These are phyloP conservation scores for Blastomyces percursus DNA, from an alignment of 2,329 filamentous ascomycete genomes.

Conservation along the genomic window DNA sequence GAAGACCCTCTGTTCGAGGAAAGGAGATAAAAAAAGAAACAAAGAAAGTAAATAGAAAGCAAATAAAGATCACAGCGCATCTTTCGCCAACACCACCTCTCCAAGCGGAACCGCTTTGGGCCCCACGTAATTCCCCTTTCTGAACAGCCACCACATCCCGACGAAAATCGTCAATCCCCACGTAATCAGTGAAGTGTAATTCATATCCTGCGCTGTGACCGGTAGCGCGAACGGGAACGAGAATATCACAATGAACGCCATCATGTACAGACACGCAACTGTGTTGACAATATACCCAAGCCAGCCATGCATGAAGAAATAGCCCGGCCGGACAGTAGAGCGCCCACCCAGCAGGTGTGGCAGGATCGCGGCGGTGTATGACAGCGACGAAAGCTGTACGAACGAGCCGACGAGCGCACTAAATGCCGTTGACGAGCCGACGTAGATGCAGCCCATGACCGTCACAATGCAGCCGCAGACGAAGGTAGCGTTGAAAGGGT, in stretches of 20 bases:
- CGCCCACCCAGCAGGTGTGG: slow-evolving; percentile 43
- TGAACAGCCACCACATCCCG: slow-evolving; percentile 35
- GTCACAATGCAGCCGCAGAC: slow-evolving; percentile 44
- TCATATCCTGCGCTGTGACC: slow-evolving; percentile 40
- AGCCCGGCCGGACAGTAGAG: slow-evolving; percentile 40
- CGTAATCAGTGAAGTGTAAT: slow-evolving; percentile 44
- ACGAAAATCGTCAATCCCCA: slow-evolving; percentile 43
- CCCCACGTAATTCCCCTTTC: slow-evolving; percentile 26
- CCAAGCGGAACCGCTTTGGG: slow-evolving; percentile 14
- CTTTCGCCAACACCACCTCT: slow-evolving; percentile 3
- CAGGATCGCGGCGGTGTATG: slow-evolving; percentile 44
- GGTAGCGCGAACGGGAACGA: slow-evolving; percentile 46
- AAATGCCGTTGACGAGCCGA: slow-evolving; percentile 46
- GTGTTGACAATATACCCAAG: slow-evolving; percentile 42
- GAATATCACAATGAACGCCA: slow-evolving; percentile 48
- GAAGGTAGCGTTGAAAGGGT: slow-evolving; percentile 50
- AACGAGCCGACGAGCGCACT: slow-evolving; percentile 48
- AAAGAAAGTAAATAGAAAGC: no score
- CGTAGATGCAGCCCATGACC: slow-evolving; percentile 46
- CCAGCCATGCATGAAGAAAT: slow-evolving; percentile 43
- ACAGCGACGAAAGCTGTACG: slow-evolving; percentile 46
- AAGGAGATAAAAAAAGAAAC: background rate
- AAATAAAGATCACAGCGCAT: slow-evolving; percentile 1
- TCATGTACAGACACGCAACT: slow-evolving; percentile 43
- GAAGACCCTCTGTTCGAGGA: background rate